phyloP scores from a whole-genome alignment of 2,329 filamentous ascomycete genomes.

The Phyllosticta capitalensis region DNA sequence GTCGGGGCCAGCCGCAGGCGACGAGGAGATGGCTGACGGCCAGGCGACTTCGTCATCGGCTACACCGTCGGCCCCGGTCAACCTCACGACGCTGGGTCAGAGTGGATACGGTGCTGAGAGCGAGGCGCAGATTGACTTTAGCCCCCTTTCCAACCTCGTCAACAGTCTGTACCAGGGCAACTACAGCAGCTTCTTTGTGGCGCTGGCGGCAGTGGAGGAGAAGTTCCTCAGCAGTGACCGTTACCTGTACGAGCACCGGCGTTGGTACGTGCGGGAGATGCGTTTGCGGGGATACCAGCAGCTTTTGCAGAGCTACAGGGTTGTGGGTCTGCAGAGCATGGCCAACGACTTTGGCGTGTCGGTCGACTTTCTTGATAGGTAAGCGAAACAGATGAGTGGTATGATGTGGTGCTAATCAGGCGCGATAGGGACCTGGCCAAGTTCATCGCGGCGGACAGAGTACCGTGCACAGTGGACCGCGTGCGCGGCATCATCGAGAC shows the following conservation, averaged over 20 bases:
- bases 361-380: slow-evolving; percentile 93
- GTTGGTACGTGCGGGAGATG: slow-evolving; percentile 99
- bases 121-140: slow-evolving; percentile 81
- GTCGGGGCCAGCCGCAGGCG: slow-evolving; percentile 65
- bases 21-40: slow-evolving; percentile 64
- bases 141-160: slow-evolving; percentile 76
- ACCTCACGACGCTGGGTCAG: slow-evolving; percentile 70
- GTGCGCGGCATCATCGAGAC: slow-evolving; percentile 97
- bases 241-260: slow-evolving; percentile 89
- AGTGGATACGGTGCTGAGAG: slow-evolving; percentile 62
- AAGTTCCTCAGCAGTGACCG: slow-evolving; percentile 89
- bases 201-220: slow-evolving; percentile 82
- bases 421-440: slow-evolving; percentile 75
- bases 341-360: slow-evolving; percentile 93
- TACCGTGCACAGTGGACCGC: slow-evolving; percentile 94
- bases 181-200: slow-evolving; percentile 89
- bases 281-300: slow-evolving; percentile 92
- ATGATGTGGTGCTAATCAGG: slow-evolving; percentile 7
- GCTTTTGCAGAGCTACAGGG: slow-evolving; percentile 90
- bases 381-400: slow-evolving; percentile 27
- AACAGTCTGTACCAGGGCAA: slow-evolving; percentile 87
- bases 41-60: slow-evolving; percentile 40
- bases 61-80: slow-evolving; percentile 61
- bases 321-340: slow-evolving; percentile 96
- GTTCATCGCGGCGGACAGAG: slow-evolving; percentile 90